Conservation (phyloP, 306 rosid species). For the Purshia tridentata region DNA sequence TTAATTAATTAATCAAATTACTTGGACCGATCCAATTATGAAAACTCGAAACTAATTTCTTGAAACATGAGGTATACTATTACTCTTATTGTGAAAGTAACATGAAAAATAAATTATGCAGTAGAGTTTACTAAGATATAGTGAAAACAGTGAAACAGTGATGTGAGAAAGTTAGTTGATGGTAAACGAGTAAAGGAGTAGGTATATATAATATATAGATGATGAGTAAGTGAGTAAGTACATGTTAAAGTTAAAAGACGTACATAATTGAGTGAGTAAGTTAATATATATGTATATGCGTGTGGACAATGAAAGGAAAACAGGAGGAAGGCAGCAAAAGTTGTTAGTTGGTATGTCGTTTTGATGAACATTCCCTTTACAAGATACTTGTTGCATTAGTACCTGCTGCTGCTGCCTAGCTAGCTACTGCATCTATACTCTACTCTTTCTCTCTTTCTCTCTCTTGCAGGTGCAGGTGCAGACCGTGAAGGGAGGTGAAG, state of each 20-base stretch:
- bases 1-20: too few species aligned
- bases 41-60: background rate
- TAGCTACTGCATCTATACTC: background rate
- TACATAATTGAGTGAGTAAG: background rate
- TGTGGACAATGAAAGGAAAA: constrained; percentile 23
- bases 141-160: too few species aligned
- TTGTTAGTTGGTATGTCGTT: constrained; percentile 16
- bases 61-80: too few species aligned
- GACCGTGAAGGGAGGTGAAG: too few species aligned
- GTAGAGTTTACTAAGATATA: too few species aligned
- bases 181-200: background rate
- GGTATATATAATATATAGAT: background rate
- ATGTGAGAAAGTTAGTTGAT: too few species aligned
- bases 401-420: background rate
- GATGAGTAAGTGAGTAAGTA: background rate
- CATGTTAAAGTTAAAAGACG: background rate
- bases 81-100: too few species aligned
- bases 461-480: constrained; percentile 4
- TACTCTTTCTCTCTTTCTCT: background rate
- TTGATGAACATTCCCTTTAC: constrained; percentile 6
- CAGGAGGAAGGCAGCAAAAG: constrained; percentile 25
- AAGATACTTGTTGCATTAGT: background rate
- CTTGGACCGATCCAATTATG: background rate
- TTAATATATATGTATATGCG: background rate
- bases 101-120: too few species aligned